Percentiles rank a stretch among this genome's conserved stretches.
phyloP scores from a whole-genome alignment of 495 filamentous ascomycete species.

The Podospora pseudopauciseta region DNA sequence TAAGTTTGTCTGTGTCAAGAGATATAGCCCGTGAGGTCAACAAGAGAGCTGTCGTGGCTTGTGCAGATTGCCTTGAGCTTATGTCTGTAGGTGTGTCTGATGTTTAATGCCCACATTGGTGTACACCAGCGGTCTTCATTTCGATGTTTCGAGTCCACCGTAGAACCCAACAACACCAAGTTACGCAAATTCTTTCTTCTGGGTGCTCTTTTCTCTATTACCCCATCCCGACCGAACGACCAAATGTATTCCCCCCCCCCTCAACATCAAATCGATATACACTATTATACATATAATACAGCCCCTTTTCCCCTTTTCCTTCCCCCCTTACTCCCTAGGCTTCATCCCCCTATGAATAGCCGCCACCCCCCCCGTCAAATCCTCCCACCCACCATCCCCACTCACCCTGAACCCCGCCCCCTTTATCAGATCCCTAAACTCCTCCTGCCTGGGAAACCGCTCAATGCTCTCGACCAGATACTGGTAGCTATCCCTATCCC shows the following conservation, averaged over 20 bases:
- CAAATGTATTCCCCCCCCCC: background rate
- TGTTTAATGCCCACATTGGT: too few species aligned
- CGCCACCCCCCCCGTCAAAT: slow-evolving; percentile 87
- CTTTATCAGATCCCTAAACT: slow-evolving; percentile 82
- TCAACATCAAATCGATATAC: background rate
- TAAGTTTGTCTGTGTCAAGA: too few species aligned
- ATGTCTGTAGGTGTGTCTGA: too few species aligned
- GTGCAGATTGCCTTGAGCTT: too few species aligned
- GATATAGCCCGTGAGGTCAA: too few species aligned
- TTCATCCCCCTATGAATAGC: slow-evolving; percentile 97
- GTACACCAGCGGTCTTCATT: too few species aligned
- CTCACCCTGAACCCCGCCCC: slow-evolving; percentile 84
- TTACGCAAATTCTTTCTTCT: too few species aligned
- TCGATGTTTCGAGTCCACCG: too few species aligned
- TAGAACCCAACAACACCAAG: too few species aligned
- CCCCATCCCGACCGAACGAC: too few species aligned
- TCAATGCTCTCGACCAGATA: slow-evolving; percentile 99
- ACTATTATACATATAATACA: slow-evolving; percentile 10
- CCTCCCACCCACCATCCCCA: slow-evolving; percentile 77
- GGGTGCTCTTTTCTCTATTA: background rate
- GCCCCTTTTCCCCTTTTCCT: background rate
- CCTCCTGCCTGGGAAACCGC: slow-evolving; percentile 77
- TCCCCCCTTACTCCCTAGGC: slow-evolving; percentile 45
- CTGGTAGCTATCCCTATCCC: slow-evolving; percentile 93
- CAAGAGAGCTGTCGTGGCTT: too few species aligned